Evolutionary conservation across 106 monocot genomes (phyloP).

Genomic region (Hemerocallis citrina): DNA sequence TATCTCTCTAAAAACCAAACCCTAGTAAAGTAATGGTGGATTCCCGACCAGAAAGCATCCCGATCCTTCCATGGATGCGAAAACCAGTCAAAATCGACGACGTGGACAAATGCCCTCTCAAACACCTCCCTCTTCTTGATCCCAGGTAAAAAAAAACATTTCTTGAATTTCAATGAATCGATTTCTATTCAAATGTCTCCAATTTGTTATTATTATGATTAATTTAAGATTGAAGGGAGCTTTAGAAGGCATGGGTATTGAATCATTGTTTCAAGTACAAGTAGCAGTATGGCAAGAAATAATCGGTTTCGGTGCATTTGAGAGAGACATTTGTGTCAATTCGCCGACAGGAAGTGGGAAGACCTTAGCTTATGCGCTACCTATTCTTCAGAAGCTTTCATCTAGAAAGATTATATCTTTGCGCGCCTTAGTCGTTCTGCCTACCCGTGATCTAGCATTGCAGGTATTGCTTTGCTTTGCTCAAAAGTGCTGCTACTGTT

Average conservation of each 20-base stretch:
- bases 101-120: slow-evolving; percentile 41
- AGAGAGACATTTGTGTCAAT: slow-evolving; percentile 90
- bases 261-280: slow-evolving; percentile 89
- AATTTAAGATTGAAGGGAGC: slow-evolving; percentile 51
- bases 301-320: slow-evolving; percentile 82
- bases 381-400: slow-evolving; percentile 82
- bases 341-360: slow-evolving; percentile 99
- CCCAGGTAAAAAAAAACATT: too few species aligned
- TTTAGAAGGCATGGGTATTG: slow-evolving; percentile 46
- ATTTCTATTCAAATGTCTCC: neutral
- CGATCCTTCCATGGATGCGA: slow-evolving; percentile 73
- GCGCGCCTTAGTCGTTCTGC: slow-evolving; percentile 77
- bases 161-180: too few species aligned
- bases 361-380: slow-evolving; percentile 91
- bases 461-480: too few species aligned
- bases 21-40: slow-evolving; percentile 5
- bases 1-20: too few species aligned
- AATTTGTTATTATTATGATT: neutral
- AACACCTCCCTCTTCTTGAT: slow-evolving; percentile 47
- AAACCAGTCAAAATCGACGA: slow-evolving; percentile 51
- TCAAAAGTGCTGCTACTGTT: too few species aligned
- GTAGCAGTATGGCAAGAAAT: slow-evolving; percentile 82
- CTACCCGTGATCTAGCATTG: slow-evolving; percentile 82
- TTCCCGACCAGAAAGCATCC: neutral
- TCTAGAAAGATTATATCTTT: slow-evolving; percentile 56